A percentile compares a stretch with the other conserved stretches of the same genome.
phyloP scores from a whole-genome alignment of 768 basidiomycete species.

The Panellus pusillus region DNA sequence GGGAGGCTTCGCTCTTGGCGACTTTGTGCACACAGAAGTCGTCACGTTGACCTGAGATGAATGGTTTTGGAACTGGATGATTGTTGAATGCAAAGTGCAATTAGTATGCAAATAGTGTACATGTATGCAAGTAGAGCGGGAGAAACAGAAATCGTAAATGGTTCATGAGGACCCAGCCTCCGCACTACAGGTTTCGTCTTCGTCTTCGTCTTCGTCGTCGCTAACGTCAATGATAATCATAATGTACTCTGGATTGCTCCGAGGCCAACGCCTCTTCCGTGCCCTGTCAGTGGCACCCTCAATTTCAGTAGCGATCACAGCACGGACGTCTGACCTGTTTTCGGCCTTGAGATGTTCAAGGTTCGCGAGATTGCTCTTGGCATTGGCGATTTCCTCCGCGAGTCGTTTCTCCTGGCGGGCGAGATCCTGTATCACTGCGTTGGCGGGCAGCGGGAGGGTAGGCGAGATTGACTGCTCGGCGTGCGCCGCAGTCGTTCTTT shows the following conservation, averaged over 20 bases:
- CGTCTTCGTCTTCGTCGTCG: constrained; percentile 13
- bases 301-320: neutral
- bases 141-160: neutral
- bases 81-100: neutral
- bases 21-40: constrained; percentile 60
- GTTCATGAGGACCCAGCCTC: too few relatives aligned
- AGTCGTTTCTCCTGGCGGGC: neutral
- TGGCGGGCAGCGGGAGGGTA: neutral
- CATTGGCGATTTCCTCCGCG: constrained; percentile 1
- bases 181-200: neutral
- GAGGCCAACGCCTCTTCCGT: constrained; percentile 10
- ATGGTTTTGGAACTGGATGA: neutral
- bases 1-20: constrained; percentile 51
- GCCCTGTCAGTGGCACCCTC: neutral
- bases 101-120: constrained; percentile 4
- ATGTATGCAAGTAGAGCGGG: constrained; percentile 3
- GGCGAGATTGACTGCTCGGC: neutral
- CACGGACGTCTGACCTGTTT: neutral
- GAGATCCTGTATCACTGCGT: neutral
- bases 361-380: neutral
- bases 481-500: neutral
- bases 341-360: neutral
- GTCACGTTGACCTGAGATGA: constrained; percentile 45
- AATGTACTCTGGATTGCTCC: neutral
- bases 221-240: constrained; percentile 3